Base-by-base conservation (phyloP, 768 basidiomycete genomes). In the Crepidotus variabilis region DNA sequence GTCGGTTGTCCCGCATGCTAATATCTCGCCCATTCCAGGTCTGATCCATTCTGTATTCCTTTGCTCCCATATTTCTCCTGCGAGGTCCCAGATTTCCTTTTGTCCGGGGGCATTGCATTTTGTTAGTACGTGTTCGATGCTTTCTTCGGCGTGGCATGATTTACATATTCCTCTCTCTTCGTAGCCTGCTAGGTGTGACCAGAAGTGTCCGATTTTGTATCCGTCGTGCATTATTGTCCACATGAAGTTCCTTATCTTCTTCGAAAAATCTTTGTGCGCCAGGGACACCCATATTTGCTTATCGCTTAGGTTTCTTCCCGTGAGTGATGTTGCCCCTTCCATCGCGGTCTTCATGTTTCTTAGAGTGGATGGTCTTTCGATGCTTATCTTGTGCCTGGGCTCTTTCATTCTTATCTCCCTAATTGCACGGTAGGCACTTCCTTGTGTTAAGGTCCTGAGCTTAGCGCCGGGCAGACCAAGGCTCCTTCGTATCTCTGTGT, bases 111-210 rank as follows among this genome's bases (percentile, higher is more conserved):
- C 54, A 24, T 52, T 11, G 46, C 71, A 74, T 39, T 66, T 49
- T 0, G 51, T 55, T 0, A 74, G 61, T 16, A 70, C 69, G 47
- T 74, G 71, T 14, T 67, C 66, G 52, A 74, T 61, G 5, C 61
- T 35, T 55, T 73, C 72, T 4, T 8, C 51, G 1, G 28, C 51
- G 0, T 36, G 16, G 57, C 71, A 72, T 2, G 47, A 14, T 0
- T 23, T 6, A 53, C 71, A 71, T 1, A 0, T 13, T 2, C 34
- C 56, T 39, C 57, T 21, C 4, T 58, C n/a, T 43, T 61, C 57
- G 13, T 47, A 60, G 14, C 36, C 59, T 6, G 52, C 54, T 16
- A 68, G 63, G 0, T 57, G 46, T 1, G 50, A 9, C 73, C 71
- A 75, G 60, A 61, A 69, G 2, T 51, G 23, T 0, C 72, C 69